Percentiles rank a stretch among this genome's conserved stretches.
These are phyloP conservation scores for Candida germanica DNA, from an alignment of 805 yeast genomes.

Conservation along the genomic window DNA sequence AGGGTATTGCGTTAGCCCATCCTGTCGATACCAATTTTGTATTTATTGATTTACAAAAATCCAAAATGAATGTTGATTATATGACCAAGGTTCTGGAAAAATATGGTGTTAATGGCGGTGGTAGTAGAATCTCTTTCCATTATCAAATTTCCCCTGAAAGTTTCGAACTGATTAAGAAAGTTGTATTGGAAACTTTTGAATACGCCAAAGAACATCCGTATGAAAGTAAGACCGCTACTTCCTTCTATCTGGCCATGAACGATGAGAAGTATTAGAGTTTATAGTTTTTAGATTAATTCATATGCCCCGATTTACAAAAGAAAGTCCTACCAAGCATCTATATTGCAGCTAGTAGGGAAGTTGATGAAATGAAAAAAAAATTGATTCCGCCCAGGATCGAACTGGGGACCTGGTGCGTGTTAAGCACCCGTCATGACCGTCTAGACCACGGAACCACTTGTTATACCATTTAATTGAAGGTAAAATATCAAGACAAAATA, in stretches of 20 bases:
- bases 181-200: constrained; percentile 55
- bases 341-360: neutral
- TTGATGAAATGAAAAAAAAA: constrained; percentile 16
- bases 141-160: constrained; percentile 37
- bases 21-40: constrained; percentile 87
- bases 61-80: constrained; percentile 54
- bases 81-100: constrained; percentile 55
- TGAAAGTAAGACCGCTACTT: constrained; percentile 1
- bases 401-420: constrained; percentile 99
- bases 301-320: too few relatives aligned
- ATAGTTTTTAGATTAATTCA: neutral
- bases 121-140: constrained; percentile 80
- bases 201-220: constrained; percentile 53
- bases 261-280: neutral
- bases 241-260: constrained; percentile 2
- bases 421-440: constrained; percentile 99
- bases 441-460: constrained; percentile 93
- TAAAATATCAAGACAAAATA: too few relatives aligned
- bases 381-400: constrained; percentile 99
- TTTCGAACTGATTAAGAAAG: constrained; percentile 27
- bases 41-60: constrained; percentile 57
- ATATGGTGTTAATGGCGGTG: constrained; percentile 61
- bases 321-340: too few relatives aligned
- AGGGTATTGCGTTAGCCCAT: constrained; percentile 58
- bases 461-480: too few relatives aligned